A percentile compares a stretch with the other conserved stretches of the same genome.
Evolutionary conservation across 805 yeast genomes (phyloP).

Genomic region (Candida yuanshanica): DNA sequence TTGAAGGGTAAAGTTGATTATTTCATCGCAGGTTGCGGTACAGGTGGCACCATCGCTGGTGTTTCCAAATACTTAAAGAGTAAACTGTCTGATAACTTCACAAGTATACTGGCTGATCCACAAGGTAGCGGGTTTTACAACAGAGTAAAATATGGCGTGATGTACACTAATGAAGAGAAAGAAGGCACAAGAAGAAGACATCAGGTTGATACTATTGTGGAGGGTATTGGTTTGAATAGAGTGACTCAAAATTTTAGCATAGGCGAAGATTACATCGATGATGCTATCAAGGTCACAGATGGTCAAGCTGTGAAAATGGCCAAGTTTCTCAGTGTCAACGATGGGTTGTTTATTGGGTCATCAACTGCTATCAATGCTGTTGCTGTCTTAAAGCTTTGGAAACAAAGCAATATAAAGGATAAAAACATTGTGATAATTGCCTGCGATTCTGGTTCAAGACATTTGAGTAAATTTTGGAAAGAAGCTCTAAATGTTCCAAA

Average conservation of each 20-base stretch:
- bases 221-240: conserved; percentile 90
- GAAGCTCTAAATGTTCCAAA: conserved; percentile 39
- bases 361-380: conserved; percentile 93
- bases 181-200: conserved; percentile 94
- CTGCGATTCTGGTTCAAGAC: conserved; percentile 90
- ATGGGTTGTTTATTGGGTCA: conserved; percentile 88
- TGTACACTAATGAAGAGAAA: conserved; percentile 83
- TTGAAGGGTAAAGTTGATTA: conserved; percentile 59
- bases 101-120: conserved; percentile 78
- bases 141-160: conserved; percentile 81
- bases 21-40: conserved; percentile 90
- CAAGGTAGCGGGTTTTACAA: conserved; percentile 92
- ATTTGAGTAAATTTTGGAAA: conserved; percentile 90
- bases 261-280: conserved; percentile 70
- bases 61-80: conserved; percentile 70
- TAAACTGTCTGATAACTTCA: conserved; percentile 31
- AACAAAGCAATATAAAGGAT: conserved; percentile 35
- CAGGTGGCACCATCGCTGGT: conserved; percentile 97
- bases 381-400: conserved; percentile 67
- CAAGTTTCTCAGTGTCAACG: conserved; percentile 67
- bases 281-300: conserved; percentile 74
- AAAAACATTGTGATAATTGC: conserved; percentile 79
- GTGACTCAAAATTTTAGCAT: conserved; percentile 73
- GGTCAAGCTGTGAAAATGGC: conserved; percentile 87
- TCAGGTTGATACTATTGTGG: conserved; percentile 92